These are phyloP conservation scores for Penicillium concentricum DNA, from an alignment of 2,329 filamentous ascomycete genomes.

Conservation along the genomic window DNA sequence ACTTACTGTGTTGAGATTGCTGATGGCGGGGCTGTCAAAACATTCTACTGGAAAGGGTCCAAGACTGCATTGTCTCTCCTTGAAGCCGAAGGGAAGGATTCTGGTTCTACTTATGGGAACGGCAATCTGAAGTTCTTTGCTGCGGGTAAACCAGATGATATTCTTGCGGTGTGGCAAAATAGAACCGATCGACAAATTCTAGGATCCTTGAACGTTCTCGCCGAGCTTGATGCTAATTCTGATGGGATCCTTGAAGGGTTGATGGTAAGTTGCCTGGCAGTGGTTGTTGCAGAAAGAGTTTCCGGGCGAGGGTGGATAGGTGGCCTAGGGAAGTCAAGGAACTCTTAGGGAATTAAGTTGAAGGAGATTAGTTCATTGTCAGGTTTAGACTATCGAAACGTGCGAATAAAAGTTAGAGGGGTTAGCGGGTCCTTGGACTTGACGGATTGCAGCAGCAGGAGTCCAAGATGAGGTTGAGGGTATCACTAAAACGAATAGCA, in stretches of 20 bases:
- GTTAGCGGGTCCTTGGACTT: too few relatives aligned
- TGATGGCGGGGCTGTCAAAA: neutral
- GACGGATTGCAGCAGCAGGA: too few relatives aligned
- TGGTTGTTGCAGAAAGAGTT: constrained; percentile 10
- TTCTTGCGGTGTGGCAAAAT: constrained; percentile 16
- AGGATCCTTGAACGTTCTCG: constrained; percentile 7
- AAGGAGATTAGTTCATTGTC: too few relatives aligned
- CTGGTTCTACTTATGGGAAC: neutral
- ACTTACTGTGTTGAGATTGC: neutral
- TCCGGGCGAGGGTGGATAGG: constrained; percentile 9
- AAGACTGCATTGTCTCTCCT: neutral
- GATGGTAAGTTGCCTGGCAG: constrained; percentile 11
- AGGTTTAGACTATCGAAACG: too few relatives aligned
- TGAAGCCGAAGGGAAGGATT: neutral
- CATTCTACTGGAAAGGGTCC: constrained; percentile 6
- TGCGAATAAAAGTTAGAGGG: too few relatives aligned
- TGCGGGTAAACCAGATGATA: constrained; percentile 1
- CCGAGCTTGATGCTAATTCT: constrained; percentile 4
- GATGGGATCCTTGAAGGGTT: constrained; percentile 10
- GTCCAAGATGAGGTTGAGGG: too few relatives aligned
- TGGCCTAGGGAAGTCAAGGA: constrained; percentile 3
- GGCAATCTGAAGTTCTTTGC: constrained; percentile 11
- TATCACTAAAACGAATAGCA: too few relatives aligned
- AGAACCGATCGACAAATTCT: constrained; percentile 1
- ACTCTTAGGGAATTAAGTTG: neutral